These are phyloP conservation scores for Poteriospumella lacustris DNA, from an alignment of 108 stramenopile genomes.

Conservation along the genomic window DNA sequence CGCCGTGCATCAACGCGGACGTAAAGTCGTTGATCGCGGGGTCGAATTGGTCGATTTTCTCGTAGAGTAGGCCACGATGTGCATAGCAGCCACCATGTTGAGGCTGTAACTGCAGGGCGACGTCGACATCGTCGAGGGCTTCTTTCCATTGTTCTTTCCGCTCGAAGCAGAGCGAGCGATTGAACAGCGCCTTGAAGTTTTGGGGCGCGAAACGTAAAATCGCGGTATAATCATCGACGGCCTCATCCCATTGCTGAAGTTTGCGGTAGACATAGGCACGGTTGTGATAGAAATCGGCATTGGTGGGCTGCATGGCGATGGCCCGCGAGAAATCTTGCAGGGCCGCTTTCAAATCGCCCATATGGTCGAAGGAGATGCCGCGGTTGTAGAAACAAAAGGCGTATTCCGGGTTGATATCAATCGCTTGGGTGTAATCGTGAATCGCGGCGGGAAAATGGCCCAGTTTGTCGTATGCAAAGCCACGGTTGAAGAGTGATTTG, in stretches of 20 bases:
- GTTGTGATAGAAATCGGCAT: constrained; percentile 45
- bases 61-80: constrained; percentile 14
- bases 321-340: constrained; percentile 41
- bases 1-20: not conserved
- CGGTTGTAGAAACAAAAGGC: constrained; percentile 43
- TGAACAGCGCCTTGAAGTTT: constrained; percentile 34
- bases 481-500: constrained; percentile 47
- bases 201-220: constrained; percentile 14
- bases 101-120: not conserved
- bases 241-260: constrained; percentile 20
- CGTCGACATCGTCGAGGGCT: constrained; percentile 36
- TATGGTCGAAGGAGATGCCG: constrained; percentile 36
- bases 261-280: constrained; percentile 41
- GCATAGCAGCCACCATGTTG: constrained; percentile 18
- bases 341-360: constrained; percentile 31
- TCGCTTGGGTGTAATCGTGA: constrained; percentile 37
- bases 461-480: constrained; percentile 45
- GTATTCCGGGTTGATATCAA: constrained; percentile 30
- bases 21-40: constrained; percentile 31
- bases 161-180: constrained; percentile 33
- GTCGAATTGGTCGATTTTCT: constrained; percentile 30
- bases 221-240: constrained; percentile 34
- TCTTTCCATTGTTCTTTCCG: not conserved
- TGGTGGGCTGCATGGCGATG: constrained; percentile 29
- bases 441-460: constrained; percentile 28